These are phyloP conservation scores for Rutstroemia sp. DNA, from an alignment of 2,329 filamentous ascomycete species.

Conservation along the genomic window DNA sequence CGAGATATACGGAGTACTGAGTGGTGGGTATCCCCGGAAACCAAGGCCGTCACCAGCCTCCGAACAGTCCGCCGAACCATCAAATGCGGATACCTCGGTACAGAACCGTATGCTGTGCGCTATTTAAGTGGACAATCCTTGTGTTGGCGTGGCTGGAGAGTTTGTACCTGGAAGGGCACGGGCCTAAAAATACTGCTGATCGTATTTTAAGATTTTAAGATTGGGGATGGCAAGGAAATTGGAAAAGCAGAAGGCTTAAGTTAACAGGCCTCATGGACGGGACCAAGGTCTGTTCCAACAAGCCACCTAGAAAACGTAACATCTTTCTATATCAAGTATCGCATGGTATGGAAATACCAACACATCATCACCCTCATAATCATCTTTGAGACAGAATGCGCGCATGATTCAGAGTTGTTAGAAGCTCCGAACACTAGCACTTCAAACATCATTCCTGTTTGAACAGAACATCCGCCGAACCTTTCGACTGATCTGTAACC, in stretches of 20 bases:
- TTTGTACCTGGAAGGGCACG: neutral
- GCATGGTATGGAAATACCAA: too few species aligned
- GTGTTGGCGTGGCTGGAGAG: neutral
- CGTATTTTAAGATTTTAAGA: neutral
- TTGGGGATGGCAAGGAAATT: neutral
- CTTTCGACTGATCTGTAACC: neutral
- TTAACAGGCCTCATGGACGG: neutral
- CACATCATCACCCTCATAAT: too few species aligned
- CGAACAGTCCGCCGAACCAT: too few species aligned
- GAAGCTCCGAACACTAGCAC: neutral
- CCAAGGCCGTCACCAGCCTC: too few species aligned
- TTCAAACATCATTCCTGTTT: neutral
- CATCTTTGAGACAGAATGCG: neutral
- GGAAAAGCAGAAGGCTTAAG: neutral
- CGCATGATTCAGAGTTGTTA: neutral
- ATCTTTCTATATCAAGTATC: too few species aligned
- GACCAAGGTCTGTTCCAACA: neutral
- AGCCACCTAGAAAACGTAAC: neutral
- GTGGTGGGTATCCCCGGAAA: too few species aligned
- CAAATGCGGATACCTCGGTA: too few species aligned
- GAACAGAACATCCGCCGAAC: neutral
- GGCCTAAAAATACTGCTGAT: neutral
- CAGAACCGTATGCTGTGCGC: too few species aligned
- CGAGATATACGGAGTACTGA: too few species aligned
- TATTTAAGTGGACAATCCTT: too few species aligned